phyloP scores from a whole-genome alignment of 208 protist species.

The Trypanosoma mega region DNA sequence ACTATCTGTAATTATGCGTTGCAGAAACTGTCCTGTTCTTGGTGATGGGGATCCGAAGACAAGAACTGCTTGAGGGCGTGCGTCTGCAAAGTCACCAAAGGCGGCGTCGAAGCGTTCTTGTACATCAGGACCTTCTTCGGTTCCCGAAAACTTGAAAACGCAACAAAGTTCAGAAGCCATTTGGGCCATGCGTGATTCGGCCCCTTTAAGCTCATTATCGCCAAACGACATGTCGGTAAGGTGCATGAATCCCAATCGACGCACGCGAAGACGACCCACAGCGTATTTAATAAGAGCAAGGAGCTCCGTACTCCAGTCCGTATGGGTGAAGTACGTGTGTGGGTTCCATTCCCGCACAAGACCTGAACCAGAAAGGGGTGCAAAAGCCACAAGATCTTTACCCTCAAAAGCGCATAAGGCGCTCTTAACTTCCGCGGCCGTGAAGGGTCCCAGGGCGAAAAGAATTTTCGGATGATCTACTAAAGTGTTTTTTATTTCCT shows the following conservation, averaged over 20 bases:
- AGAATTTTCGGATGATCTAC: no score
- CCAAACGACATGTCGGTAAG: constrained; percentile 16
- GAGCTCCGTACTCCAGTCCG: constrained; percentile 41
- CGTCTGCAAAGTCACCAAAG: no score
- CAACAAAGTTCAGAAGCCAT: constrained; percentile 19
- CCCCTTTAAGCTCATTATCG: constrained; percentile 4
- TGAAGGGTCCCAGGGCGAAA: no score
- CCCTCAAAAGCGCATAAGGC: constrained; percentile 14
- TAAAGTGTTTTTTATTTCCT: no score
- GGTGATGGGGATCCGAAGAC: no score
- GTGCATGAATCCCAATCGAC: constrained; percentile 37
- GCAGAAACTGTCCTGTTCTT: no score
- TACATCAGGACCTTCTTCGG: no score
- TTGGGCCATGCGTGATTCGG: constrained; percentile 3
- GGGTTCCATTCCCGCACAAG: constrained; percentile 31
- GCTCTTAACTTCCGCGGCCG: no score
- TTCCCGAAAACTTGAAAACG: constrained; percentile 22
- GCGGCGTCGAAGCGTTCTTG: no score
- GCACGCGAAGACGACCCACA: constrained; percentile 22
- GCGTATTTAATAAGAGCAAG: constrained; percentile 31
- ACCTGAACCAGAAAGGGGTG: constrained; percentile 41
- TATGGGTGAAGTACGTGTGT: constrained; percentile 40
- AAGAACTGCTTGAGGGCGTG: no score
- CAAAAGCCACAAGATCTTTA: constrained; percentile 29
- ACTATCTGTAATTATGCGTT: no score